Base-by-base conservation (phyloP, 2,329 filamentous ascomycete species). In the Alternaria metachromatica region DNA sequence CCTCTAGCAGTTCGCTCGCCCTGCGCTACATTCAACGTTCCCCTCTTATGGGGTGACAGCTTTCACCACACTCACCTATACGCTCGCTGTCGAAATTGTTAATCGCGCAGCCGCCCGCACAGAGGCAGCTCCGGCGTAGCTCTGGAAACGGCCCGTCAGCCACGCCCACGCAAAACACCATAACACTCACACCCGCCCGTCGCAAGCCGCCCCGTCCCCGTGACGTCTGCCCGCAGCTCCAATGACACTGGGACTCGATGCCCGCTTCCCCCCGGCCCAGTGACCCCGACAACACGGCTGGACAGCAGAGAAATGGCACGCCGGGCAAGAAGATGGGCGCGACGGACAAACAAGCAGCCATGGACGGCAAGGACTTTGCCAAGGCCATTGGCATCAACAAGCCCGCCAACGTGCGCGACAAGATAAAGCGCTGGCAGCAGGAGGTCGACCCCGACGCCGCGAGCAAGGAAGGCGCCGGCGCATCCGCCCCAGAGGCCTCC, bases 351-450 rank as follows among this genome's bases (percentile, higher is more conserved):
- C 72, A 74, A 66, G 67, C 64, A 33, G 71, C 59, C 57, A 77
- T 76, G 76, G 77, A 78, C 58, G 74, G 76, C 60, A 71, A 71
- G 62, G 77, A 80, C 64, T 79, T 80, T 62, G 79, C 78, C 46
- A 80, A 80, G 69, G 79, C 78, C 61, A 80, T 80, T 66, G 78
- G 77, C 67, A 80, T 80, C 67, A 74, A 79, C 72, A 74, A 77
- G 68, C 78, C 78, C 55, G 83, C 80, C 71, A 84, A 85, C 70
- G 82, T 96, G 51, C 88, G 88, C 66, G 91, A 92, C 69, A 89
- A 94, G 73, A 92, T 97, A 57, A 90, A 90, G 71, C 87, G 90
- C 80, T 97, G 94, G 94, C 93, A 97, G 80, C 90, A 90, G 75
- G 85, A 90, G 69, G 93, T 91, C 73, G 91, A 90, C 33, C 86